phyloP scores from a whole-genome alignment of 2,329 filamentous ascomycete species.

The Fusarium luffae region DNA sequence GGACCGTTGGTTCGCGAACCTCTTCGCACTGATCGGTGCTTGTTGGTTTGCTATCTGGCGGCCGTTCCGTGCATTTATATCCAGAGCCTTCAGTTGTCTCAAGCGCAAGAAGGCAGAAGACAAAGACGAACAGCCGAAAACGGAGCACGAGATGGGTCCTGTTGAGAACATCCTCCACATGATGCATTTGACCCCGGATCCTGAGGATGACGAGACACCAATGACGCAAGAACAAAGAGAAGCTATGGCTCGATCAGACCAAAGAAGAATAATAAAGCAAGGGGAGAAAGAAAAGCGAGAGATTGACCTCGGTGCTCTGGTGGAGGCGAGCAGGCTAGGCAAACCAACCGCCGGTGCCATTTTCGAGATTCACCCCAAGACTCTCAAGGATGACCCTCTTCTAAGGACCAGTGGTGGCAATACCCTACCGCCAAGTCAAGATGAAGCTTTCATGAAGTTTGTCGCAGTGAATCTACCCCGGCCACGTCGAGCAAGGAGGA shows the following conservation, averaged over 20 bases:
- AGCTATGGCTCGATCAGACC: slow-evolving; percentile 39
- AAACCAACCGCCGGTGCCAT: slow-evolving; percentile 43
- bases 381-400: slow-evolving; percentile 54
- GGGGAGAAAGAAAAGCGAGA: slow-evolving; percentile 32
- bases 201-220: slow-evolving; percentile 34
- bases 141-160: slow-evolving; percentile 40
- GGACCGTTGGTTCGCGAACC: slow-evolving; percentile 47
- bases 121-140: slow-evolving; percentile 15
- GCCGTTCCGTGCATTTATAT: slow-evolving; percentile 30
- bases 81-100: slow-evolving; percentile 26
- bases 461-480: slow-evolving; percentile 32
- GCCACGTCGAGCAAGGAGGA: slow-evolving; percentile 14
- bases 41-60: slow-evolving; percentile 23
- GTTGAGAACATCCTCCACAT: slow-evolving; percentile 42
- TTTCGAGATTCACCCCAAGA: slow-evolving; percentile 56
- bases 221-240: slow-evolving; percentile 42
- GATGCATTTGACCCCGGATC: slow-evolving; percentile 29
- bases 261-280: slow-evolving; percentile 26
- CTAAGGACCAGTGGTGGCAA: slow-evolving; percentile 45
- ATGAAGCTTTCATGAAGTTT: slow-evolving; percentile 49
- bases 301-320: slow-evolving; percentile 48
- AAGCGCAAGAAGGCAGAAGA: slow-evolving; percentile 41
- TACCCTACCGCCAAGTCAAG: slow-evolving; percentile 55
- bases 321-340: slow-evolving; percentile 49
- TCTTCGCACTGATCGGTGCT: slow-evolving; percentile 37